Percentiles rank a stretch among this genome's conserved stretches.
phyloP scores from a whole-genome alignment of 2,329 filamentous ascomycete genomes.

The Fusarium verrucosum region DNA sequence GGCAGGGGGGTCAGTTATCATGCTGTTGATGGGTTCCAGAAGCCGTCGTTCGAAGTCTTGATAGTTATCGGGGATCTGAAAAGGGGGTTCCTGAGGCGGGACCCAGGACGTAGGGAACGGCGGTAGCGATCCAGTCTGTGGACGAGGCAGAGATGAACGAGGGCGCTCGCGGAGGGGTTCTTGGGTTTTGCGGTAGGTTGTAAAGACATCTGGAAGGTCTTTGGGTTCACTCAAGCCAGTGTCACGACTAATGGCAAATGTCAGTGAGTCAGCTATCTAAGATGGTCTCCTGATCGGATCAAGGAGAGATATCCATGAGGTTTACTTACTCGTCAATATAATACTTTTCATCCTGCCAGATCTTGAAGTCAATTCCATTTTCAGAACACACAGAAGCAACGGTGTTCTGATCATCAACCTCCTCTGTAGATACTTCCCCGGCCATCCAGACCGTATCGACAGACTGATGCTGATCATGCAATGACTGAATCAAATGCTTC shows the following conservation, averaged over 20 bases:
- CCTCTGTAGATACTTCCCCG: slow-evolving; percentile 73
- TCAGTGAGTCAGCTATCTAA: slow-evolving; percentile 26
- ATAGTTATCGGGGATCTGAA: slow-evolving; percentile 67
- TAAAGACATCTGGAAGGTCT: slow-evolving; percentile 79
- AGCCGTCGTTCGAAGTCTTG: slow-evolving; percentile 64
- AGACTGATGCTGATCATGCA: slow-evolving; percentile 53
- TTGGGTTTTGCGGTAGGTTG: slow-evolving; percentile 75
- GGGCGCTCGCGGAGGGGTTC: slow-evolving; percentile 75
- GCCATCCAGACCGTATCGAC: slow-evolving; percentile 79
- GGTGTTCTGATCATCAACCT: slow-evolving; percentile 69
- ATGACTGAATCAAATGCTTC: slow-evolving; percentile 62
- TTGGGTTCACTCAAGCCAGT: slow-evolving; percentile 64
- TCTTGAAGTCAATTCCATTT: slow-evolving; percentile 66
- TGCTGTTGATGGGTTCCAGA: slow-evolving; percentile 63
- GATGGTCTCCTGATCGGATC: background rate
- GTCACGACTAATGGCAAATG: slow-evolving; percentile 64
- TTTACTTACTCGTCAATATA: slow-evolving; percentile 77
- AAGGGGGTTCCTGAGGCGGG: slow-evolving; percentile 68
- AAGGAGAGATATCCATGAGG: background rate
- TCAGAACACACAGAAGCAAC: slow-evolving; percentile 63
- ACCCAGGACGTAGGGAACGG: slow-evolving; percentile 58
- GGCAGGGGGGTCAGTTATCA: slow-evolving; percentile 61
- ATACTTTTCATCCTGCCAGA: slow-evolving; percentile 81
- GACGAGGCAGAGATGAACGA: slow-evolving; percentile 63
- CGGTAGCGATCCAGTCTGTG: slow-evolving; percentile 62